Conservation (phyloP, 164 flowering plant genomes). For the Piper betle region DNA sequence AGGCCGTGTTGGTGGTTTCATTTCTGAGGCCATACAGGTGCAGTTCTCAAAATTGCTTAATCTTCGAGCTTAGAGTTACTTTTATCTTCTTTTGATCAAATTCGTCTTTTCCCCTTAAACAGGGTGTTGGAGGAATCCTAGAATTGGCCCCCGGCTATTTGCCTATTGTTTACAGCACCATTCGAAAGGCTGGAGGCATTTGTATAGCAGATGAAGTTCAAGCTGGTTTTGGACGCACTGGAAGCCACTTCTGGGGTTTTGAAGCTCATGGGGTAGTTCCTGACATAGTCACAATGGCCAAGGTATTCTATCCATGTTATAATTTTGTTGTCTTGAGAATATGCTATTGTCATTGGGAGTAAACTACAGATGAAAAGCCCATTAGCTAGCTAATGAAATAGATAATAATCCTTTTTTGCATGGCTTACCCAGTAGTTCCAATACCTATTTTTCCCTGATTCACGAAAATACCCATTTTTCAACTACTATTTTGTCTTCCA, state of each 20-base stretch:
- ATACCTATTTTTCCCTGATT: too few species aligned
- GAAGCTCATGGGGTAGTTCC: slow-evolving; percentile 88
- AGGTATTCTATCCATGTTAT: slow-evolving; percentile 27
- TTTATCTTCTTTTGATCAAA: neutral
- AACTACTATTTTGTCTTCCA: too few species aligned
- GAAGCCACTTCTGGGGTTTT: slow-evolving; percentile 91
- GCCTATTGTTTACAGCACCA: slow-evolving; percentile 48
- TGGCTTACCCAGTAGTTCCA: too few species aligned
- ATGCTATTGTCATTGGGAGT: too few species aligned
- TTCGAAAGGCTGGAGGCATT: slow-evolving; percentile 82
- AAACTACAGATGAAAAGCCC: too few species aligned
- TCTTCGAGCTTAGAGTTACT: neutral
- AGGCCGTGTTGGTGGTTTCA: slow-evolving; percentile 74
- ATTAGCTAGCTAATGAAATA: too few species aligned
- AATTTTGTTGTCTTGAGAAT: neutral
- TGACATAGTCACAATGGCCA: slow-evolving; percentile 97
- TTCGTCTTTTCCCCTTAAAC: slow-evolving; percentile 2
- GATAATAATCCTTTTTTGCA: too few species aligned
- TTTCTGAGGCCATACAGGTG: slow-evolving; percentile 90
- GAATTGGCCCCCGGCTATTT: slow-evolving; percentile 88
- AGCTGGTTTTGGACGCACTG: slow-evolving; percentile 79
- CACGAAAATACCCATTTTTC: too few species aligned
- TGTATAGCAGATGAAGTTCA: slow-evolving; percentile 96
- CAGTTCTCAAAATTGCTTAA: neutral
- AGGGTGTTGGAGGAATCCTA: slow-evolving; percentile 90